phyloP scores from a whole-genome alignment of 2,329 filamentous ascomycete species.

The Blastomyces parvus region DNA sequence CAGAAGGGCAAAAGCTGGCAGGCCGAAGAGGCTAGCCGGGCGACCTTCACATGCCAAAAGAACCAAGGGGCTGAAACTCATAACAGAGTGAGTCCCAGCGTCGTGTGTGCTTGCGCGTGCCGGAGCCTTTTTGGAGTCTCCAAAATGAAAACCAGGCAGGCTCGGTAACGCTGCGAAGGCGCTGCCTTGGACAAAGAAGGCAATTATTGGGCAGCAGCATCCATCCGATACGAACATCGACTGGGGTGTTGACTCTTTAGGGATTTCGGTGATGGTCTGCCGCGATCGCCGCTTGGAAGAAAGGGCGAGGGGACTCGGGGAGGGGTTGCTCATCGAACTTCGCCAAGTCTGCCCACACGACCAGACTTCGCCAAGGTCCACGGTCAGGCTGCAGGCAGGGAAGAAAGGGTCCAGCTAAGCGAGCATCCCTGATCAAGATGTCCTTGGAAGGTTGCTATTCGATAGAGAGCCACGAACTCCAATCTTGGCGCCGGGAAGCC shows the following conservation, averaged over 20 bases:
- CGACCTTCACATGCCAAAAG: neutral
- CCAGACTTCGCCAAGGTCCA: neutral
- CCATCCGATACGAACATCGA: neutral
- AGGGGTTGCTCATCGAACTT: neutral
- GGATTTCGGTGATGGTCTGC: neutral
- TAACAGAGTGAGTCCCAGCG: neutral
- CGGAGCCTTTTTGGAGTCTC: neutral
- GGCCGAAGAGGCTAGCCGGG: neutral
- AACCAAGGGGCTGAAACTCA: neutral
- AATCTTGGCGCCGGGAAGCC: constrained; percentile 2
- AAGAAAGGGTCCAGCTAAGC: neutral
- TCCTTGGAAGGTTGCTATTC: neutral
- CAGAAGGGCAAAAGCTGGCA: neutral
- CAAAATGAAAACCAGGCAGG: neutral
- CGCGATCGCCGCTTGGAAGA: neutral
- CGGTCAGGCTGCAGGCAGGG: neutral
- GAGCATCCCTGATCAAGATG: neutral
- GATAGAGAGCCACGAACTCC: neutral
- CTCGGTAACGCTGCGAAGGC: neutral
- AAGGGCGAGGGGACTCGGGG: too few relatives aligned
- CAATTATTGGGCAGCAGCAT: neutral
- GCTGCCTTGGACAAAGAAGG: neutral
- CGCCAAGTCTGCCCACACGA: neutral
- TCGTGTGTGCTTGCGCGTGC: neutral
- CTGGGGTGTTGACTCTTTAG: neutral